Evolutionary conservation across 1,139 yeast species (phyloP), one percentile per base, ranked within the genome.

Genomic region (Eremothecium coryli): DNA sequence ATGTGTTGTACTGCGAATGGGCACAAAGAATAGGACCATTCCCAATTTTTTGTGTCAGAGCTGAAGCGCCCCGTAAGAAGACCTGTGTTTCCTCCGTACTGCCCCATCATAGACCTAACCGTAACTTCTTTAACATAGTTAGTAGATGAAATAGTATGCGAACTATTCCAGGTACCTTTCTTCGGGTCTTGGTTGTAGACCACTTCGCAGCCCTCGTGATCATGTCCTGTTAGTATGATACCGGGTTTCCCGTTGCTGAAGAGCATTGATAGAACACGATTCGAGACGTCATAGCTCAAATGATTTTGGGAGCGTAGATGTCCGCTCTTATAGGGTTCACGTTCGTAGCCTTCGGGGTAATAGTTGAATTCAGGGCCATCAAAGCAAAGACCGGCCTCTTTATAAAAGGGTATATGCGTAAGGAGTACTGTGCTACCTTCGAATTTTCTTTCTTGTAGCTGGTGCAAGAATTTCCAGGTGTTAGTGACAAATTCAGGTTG

Each of bases 81-180:
- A 0, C 96, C 98, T 1, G 90, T 73, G 50, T 82, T 84, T 2
- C 98, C 98, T 36, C 79, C 82, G 50, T 67, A 90, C 54, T 88
- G 95, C 9, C 97, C 98, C 98, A 90, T 90, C 78, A 88, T 82
- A 23, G 95, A 75, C 38, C 86, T 66, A 9, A 90, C 96, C 0
- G 94, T 93, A 33, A 82, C 64, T 57, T 90, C 98, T 35, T 78
- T 66, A 9, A 88, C 62, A 16, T 68, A 62, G 17, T 61, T 57
- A 13, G 54, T 52, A 2, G 54, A 42, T 10, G 44, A 40, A 5
- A 45, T 43, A 2, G 46, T 46, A 39, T 66, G 69, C 2, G 77
- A 65, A 0, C 88, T 82, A 4, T 56, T 66, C 88, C 90, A 81
- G 6, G 48, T 42, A 8, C 50, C 49, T 5, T 60, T 61, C 5